These are phyloP conservation scores for Globisporangium sylvaticum DNA, from an alignment of 352 stramenopile species.

Conservation along the genomic window DNA sequence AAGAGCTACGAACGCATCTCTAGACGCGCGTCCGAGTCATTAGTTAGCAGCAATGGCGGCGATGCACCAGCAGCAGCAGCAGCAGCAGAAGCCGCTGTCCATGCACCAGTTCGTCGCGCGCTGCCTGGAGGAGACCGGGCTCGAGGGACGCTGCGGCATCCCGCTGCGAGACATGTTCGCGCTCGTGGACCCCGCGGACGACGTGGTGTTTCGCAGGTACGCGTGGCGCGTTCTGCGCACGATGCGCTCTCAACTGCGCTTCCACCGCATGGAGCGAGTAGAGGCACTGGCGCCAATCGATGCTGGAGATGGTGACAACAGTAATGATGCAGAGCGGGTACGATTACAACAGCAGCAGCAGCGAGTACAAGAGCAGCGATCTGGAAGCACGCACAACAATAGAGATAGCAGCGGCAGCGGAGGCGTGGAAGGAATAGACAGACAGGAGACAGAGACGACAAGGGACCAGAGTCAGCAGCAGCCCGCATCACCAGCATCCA, in stretches of 20 bases:
- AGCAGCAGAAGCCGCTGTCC: slow-evolving; percentile 17
- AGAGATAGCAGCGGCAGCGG: background rate
- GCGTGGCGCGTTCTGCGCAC: slow-evolving; percentile 60
- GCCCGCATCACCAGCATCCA: background rate
- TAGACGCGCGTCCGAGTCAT: background rate
- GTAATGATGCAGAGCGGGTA: background rate
- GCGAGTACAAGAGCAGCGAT: background rate
- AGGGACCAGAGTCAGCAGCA: background rate
- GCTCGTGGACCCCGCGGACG: slow-evolving; percentile 46
- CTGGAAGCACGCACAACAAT: background rate
- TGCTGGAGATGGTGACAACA: background rate
- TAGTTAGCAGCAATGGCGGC: slow-evolving; percentile 11
- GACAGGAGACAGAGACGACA: background rate
- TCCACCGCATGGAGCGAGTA: slow-evolving; percentile 55
- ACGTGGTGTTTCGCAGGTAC: slow-evolving; percentile 49
- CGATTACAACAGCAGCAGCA: slow-evolving; percentile 4
- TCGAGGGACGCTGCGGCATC: slow-evolving; percentile 73
- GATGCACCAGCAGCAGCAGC: background rate
- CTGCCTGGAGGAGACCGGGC: slow-evolving; percentile 76
- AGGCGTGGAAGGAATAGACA: slow-evolving; percentile 12
- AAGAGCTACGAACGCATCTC: background rate
- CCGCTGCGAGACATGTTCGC: slow-evolving; percentile 58
- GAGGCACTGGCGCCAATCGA: background rate
- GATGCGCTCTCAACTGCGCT: slow-evolving; percentile 52
- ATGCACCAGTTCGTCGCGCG: slow-evolving; percentile 73